These are phyloP conservation scores for Colletotrichum sp. DNA, from an alignment of 2,329 filamentous ascomycete genomes.

Conservation along the genomic window DNA sequence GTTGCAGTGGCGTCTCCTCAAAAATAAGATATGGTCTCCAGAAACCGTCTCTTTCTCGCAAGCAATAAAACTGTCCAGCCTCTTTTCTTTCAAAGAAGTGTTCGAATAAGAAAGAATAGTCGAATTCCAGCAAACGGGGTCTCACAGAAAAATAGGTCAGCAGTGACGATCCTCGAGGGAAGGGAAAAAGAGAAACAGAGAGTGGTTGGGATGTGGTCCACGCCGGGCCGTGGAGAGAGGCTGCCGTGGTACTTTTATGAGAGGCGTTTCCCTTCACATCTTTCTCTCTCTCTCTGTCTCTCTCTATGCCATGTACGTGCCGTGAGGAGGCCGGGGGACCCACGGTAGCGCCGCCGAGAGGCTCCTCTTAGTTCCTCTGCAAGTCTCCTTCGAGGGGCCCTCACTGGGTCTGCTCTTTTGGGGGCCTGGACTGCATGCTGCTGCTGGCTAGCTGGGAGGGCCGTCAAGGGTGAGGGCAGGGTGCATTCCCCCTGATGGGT, in stretches of 20 bases:
- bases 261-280: neutral
- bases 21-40: neutral
- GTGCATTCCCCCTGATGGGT: constrained; percentile 3
- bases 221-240: neutral
- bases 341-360: constrained; percentile 12
- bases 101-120: neutral
- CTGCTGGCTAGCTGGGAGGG: neutral
- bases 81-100: constrained; percentile 1
- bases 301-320: neutral
- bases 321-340: constrained; percentile 5
- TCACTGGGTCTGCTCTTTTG: neutral
- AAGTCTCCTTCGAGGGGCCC: neutral
- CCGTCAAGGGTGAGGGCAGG: neutral
- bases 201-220: constrained; percentile 1
- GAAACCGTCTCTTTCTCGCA: neutral
- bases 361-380: neutral
- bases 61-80: neutral
- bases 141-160: neutral
- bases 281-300: neutral
- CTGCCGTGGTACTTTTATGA: constrained; percentile 9
- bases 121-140: constrained; percentile 2
- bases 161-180: constrained; percentile 1
- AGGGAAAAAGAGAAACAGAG: constrained; percentile 5
- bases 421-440: neutral
- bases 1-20: neutral